A percentile compares a stretch with the other conserved stretches of the same genome.
Evolutionary conservation across 306 rosid genomes (phyloP).

Genomic region (Neltuma alba): DNA sequence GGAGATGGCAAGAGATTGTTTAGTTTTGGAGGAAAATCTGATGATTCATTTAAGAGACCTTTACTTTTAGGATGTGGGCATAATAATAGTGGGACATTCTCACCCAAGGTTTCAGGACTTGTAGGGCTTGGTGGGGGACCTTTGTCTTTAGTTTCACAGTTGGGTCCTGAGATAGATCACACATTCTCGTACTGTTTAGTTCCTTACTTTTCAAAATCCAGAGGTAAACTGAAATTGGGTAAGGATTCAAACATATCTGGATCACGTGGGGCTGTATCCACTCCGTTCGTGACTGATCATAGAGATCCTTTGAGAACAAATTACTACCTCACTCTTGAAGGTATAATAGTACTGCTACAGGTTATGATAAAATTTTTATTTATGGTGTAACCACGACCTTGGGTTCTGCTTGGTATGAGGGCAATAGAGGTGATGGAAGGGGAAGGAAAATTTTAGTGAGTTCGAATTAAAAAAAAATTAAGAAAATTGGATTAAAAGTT

Average conservation of each 20-base stretch:
- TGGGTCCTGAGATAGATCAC: background rate
- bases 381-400: no score
- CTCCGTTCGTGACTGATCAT: constrained; percentile 5
- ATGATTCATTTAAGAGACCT: background rate
- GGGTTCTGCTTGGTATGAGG: no score
- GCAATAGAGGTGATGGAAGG: no score
- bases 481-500: no score
- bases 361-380: background rate
- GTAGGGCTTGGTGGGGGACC: constrained; percentile 31
- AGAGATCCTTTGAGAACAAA: background rate
- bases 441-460: no score
- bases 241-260: background rate
- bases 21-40: background rate
- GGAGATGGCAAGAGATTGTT: constrained; percentile 12
- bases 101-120: background rate
- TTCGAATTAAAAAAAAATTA: no score
- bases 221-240: constrained; percentile 16
- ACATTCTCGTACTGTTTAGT: constrained; percentile 31
- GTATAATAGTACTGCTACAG: background rate
- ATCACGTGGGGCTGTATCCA: constrained; percentile 7
- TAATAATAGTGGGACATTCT: background rate
- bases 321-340: constrained; percentile 17
- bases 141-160: constrained; percentile 19
- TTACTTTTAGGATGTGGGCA: constrained; percentile 6
- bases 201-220: background rate